Evolutionary conservation across 129 eudicot species (phyloP).

Genomic region (Artemisia annua): DNA sequence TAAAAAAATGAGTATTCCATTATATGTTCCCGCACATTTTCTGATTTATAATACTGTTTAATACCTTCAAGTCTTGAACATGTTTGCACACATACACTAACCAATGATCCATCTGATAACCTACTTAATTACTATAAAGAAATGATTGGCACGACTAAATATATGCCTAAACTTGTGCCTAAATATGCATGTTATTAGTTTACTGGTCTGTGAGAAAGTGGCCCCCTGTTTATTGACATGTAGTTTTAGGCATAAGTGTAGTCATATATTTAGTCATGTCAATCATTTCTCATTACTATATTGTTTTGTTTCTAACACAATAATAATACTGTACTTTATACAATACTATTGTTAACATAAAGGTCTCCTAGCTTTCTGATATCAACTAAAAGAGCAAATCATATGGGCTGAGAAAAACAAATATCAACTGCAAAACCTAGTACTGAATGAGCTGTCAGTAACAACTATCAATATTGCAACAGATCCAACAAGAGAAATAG

Average conservation of each 20-base stretch:
- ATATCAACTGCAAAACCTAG: slow-evolving; percentile 12
- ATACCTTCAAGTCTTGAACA: background rate
- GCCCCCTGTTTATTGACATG: too few species aligned
- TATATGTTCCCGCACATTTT: slow-evolving; percentile 10
- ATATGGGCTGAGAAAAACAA: background rate
- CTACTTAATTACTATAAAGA: background rate
- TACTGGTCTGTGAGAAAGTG: too few species aligned
- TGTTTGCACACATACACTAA: background rate
- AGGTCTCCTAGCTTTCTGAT: too few species aligned
- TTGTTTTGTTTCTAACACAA: slow-evolving; percentile 13
- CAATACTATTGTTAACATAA: too few species aligned
- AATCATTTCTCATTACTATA: background rate
- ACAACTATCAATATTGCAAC: background rate
- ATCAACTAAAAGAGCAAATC: too few species aligned
- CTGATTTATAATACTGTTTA: background rate
- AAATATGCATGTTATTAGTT: too few species aligned
- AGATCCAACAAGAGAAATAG: background rate
- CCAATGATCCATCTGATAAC: background rate
- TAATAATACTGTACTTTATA: background rate
- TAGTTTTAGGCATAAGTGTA: too few species aligned
- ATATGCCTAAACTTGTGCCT: too few species aligned
- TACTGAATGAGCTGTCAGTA: background rate
- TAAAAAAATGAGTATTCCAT: background rate
- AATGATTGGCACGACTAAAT: too few species aligned
- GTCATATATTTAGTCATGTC: too few species aligned